Conservation (phyloP, 108 stramenopile species). For the Cyclostephanos invisitatus region DNA sequence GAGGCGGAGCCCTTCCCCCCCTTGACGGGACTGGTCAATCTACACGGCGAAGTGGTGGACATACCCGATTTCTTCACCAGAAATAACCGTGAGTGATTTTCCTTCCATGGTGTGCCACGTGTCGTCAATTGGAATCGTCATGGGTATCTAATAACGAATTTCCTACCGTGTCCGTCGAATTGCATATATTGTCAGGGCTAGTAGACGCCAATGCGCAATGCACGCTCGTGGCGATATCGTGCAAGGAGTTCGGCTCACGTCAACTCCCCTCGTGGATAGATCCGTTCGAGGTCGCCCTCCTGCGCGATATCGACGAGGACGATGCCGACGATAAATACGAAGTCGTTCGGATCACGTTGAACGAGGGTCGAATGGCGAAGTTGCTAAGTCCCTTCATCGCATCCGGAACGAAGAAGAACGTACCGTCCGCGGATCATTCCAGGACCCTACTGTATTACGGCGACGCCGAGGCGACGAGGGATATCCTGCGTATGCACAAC, state of each 20-base stretch:
- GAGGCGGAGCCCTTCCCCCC: conserved; percentile 73
- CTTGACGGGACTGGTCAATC: conserved; percentile 28
- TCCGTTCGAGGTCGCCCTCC: conserved; percentile 67
- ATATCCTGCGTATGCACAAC: conserved; percentile 84
- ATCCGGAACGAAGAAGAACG: conserved; percentile 55
- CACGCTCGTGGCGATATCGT: conserved; percentile 77
- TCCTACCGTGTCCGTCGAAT: neutral
- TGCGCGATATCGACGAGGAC: conserved; percentile 27
- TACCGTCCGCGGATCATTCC: conserved; percentile 57
- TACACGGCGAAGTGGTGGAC: conserved; percentile 46
- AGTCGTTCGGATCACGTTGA: conserved; percentile 51
- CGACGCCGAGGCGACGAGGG: conserved; percentile 64
- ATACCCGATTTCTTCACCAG: conserved; percentile 70
- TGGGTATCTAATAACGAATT: neutral
- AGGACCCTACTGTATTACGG: conserved; percentile 78
- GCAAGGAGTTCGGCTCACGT: conserved; percentile 76
- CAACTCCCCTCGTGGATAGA: conserved; percentile 72
- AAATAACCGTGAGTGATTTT: conserved; percentile 53
- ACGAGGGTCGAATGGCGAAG: conserved; percentile 57
- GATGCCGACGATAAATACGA: conserved; percentile 33
- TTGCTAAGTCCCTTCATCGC: conserved; percentile 54
- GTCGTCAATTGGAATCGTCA: neutral
- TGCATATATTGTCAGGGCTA: conserved; percentile 9
- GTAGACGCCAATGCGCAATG: conserved; percentile 54
- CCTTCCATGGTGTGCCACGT: neutral